A percentile compares a stretch with the other conserved stretches of the same genome.
These are phyloP conservation scores for Xylaria sp. DNA, from an alignment of 2,329 filamentous ascomycete genomes.

Conservation along the genomic window DNA sequence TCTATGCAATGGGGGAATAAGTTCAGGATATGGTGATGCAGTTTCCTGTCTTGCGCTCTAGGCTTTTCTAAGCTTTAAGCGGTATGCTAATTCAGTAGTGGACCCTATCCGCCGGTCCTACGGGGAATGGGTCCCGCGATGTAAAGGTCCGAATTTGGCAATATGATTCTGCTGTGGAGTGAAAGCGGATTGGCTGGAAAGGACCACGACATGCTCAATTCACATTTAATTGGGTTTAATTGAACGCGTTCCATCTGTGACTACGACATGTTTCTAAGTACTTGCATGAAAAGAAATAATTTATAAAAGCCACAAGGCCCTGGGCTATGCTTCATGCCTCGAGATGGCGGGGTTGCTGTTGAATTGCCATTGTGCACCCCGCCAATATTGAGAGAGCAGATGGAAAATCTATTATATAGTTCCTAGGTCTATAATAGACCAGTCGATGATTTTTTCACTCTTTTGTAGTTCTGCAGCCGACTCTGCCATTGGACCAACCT, in stretches of 20 bases:
- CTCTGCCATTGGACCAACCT: conserved; percentile 6
- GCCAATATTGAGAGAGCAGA: not conserved
- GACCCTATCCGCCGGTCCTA: not conserved
- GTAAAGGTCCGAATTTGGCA: conserved; percentile 1
- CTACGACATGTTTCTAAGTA: not conserved
- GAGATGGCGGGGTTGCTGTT: not conserved
- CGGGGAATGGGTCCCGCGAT: not conserved
- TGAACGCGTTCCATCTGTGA: not conserved
- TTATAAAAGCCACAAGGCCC: not conserved
- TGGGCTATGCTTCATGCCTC: not conserved
- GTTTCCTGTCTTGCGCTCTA: no score
- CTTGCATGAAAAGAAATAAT: not conserved
- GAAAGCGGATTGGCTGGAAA: conserved; percentile 4
- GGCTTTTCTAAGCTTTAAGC: not conserved
- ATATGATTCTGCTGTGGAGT: not conserved
- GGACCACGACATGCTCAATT: not conserved
- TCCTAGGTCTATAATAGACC: not conserved
- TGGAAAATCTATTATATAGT: not conserved
- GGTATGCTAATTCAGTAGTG: not conserved
- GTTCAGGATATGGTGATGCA: no score
- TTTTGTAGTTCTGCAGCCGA: not conserved
- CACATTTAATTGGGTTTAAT: not conserved
- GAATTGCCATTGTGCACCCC: not conserved
- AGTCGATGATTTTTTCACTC: no score
- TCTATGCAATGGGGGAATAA: no score